Evolutionary conservation across 129 eudicot species (phyloP).

Genomic region (Deinandra increscens): DNA sequence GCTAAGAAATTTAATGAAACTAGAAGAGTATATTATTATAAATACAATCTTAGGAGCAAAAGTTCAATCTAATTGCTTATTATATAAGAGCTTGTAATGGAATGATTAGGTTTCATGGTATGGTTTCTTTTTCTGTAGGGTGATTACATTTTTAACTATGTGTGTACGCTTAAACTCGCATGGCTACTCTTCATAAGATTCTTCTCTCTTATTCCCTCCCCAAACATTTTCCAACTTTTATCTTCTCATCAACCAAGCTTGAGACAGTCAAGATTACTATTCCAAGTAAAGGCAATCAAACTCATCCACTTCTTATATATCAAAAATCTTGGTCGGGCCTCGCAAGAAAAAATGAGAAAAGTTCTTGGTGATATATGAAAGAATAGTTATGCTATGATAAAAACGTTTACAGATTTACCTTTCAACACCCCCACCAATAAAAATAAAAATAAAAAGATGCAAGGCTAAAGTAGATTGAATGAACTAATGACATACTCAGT

Average conservation of each 20-base stretch:
- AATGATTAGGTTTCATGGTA: constrained; percentile 5
- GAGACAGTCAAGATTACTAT: background rate
- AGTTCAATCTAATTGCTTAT: constrained; percentile 3
- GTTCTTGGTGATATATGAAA: background rate
- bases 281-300: background rate
- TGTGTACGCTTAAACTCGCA: background rate
- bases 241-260: background rate
- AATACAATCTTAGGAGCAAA: background rate
- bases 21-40: background rate
- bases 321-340: background rate
- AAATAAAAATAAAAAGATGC: background rate
- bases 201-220: background rate
- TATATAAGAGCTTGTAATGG: constrained; percentile 8
- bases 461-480: background rate
- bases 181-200: background rate
- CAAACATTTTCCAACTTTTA: background rate
- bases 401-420: background rate
- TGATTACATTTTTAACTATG: background rate
- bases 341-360: too few species aligned
- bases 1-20: background rate
- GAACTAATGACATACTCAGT: constrained; percentile 10
- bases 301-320: background rate
- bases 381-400: background rate
- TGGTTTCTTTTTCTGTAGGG: background rate
- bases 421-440: background rate